Evolutionary conservation across 768 basidiomycete genomes (phyloP).

Genomic region (Ramaria sp.): DNA sequence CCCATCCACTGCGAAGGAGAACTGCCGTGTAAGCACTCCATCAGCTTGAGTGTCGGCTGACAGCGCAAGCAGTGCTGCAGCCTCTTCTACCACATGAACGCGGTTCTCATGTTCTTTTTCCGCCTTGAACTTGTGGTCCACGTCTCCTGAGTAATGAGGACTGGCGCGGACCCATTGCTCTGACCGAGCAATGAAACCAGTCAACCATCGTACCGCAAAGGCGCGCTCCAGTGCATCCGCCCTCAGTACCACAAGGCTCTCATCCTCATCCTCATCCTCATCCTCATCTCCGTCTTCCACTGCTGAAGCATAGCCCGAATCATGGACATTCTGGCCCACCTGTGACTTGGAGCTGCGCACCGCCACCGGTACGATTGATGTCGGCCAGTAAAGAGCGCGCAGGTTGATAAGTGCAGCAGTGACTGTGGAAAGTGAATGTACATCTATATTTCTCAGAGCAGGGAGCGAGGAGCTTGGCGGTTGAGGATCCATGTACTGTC

Average conservation of each 20-base stretch:
- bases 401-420: constrained; percentile 33
- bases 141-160: not conserved
- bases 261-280: constrained; percentile 17
- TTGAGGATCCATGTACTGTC: constrained; percentile 13
- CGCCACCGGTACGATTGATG: constrained; percentile 13
- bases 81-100: constrained; percentile 40
- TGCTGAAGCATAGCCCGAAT: constrained; percentile 73
- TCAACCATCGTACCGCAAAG: constrained; percentile 67
- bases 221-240: constrained; percentile 56
- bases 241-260: constrained; percentile 36
- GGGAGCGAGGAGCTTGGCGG: constrained; percentile 49
- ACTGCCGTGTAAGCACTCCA: constrained; percentile 36
- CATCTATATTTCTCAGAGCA: constrained; percentile 33
- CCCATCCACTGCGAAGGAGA: constrained; percentile 27
- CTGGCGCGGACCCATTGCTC: constrained; percentile 34
- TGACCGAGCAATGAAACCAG: constrained; percentile 52
- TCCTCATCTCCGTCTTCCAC: constrained; percentile 41
- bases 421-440: constrained; percentile 28
- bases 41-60: constrained; percentile 32
- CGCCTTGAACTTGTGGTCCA: not conserved
- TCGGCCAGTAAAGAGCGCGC: constrained; percentile 41
- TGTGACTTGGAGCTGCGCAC: constrained; percentile 16
- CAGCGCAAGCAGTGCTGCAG: constrained; percentile 40
- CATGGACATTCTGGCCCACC: constrained; percentile 28
- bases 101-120: constrained; percentile 30